Evolutionary conservation across 352 stramenopile species (phyloP), one percentile per base, ranked within the genome.

Genomic region (Bremia lactucae): DNA sequence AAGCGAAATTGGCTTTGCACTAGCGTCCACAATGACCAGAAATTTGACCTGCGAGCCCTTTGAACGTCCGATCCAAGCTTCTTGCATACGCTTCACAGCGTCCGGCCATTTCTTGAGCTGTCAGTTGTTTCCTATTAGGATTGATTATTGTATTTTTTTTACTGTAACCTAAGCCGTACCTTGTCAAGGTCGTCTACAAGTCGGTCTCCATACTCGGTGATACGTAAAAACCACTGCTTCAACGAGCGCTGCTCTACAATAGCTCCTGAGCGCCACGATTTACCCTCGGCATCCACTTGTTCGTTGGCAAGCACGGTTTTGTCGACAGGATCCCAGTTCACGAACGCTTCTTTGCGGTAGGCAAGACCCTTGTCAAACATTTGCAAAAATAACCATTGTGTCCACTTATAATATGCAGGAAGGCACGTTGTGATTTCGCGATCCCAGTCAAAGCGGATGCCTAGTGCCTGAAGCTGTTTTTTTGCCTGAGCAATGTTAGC

Each of bases 251-350:
- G 73, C 50, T 96, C 82, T 0, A 99, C 95, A 15, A 97, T 73
- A 52, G 97, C 94, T 37, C 93, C 86, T 2, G 95, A 97, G 26
- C 96, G 75, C 81, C 97, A 98, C 29, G 87, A 98, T 23, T 89
- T 77, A 5, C 96, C 96, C 55, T 99, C 79, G 39, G 61, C 73
- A 29, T 94, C 81, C 22, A 94, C 84, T 74, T 99, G 95, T 62
- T 99, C 96, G 56, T 99, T 99, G 18, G 96, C 95, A 33, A 99
- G 70, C 29, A 99, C 97, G 4, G 97, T 99, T 42, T 97, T 93
- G 51, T 99, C 79, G 26, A 97, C 88, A 2, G 96, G 95, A 62
- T 98, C 97, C 96, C 96, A 99, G 68, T 99, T 99, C 21, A 99
- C 97, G n/a, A 89, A 74, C 35, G 96, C 95, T 29, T 97, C 78